A percentile compares a stretch with the other conserved stretches of the same genome.
Evolutionary conservation across 768 basidiomycete species (phyloP).

Genomic region (Pleurotus sapidus): DNA sequence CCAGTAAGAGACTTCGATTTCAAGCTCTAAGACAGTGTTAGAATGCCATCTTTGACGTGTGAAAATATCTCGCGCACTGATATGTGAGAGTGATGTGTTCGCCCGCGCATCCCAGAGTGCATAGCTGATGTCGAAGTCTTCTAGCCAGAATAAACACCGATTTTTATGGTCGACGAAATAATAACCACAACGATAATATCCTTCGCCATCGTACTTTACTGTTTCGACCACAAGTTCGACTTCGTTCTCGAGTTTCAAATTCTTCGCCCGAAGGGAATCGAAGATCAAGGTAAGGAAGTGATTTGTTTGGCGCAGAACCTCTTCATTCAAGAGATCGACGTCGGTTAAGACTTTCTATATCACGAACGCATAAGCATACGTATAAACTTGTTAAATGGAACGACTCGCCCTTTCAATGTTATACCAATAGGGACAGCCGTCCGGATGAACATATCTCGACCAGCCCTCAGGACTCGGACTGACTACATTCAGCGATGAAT

Average conservation of each 20-base stretch:
- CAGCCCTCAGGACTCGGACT: no score
- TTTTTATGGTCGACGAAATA: conserved; percentile 37
- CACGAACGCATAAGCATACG: neutral
- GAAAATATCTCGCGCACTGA: no score
- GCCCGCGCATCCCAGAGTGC: conserved; percentile 18
- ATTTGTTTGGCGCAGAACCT: neutral
- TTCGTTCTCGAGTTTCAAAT: conserved; percentile 14
- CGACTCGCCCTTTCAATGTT: neutral
- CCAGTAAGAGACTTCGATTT: conserved; percentile 34
- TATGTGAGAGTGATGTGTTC: no score
- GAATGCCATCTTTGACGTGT: no score
- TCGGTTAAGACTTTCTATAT: neutral
- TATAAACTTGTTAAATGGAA: neutral
- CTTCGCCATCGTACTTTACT: neutral
- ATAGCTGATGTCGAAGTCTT: conserved; percentile 24
- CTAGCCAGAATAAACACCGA: conserved; percentile 41
- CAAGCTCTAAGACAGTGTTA: conserved; percentile 20
- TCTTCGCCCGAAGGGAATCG: conserved; percentile 9
- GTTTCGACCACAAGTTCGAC: conserved; percentile 29
- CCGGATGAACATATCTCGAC: neutral
- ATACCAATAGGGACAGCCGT: neutral
- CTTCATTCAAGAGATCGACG: conserved; percentile 11
- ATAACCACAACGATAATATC: conserved; percentile 31
- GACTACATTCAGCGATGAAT: no score
- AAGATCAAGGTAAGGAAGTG: neutral